Base-by-base conservation (phyloP, 2,329 filamentous ascomycete genomes). In the Trichophyton benhamiae region DNA sequence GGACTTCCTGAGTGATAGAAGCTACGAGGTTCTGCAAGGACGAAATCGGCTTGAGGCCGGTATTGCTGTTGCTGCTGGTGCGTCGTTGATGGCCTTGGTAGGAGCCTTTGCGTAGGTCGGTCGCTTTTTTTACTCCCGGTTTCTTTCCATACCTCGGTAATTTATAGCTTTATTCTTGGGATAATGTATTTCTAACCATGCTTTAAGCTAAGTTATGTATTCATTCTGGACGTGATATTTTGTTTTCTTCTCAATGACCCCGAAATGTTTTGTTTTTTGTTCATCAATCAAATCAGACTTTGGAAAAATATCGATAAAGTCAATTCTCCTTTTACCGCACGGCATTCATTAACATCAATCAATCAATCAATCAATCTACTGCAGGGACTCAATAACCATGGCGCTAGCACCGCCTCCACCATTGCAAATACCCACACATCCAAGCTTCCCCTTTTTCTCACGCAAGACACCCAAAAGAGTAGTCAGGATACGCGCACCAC, bases 351-450 rank as follows among this genome's bases (percentile, higher is more conserved):
- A 36, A 55, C 7, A 20, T 27, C 15, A 25, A 33, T 33, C 27
- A 27, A 27, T n/a, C 33, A 46, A 13, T 15, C 15, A n/a, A n/a
- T 44, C 11, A 9, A 58, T 42, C 71, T 70, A 77, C 61, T 74
- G 69, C 65, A 79, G 67, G 55, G 72, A 75, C 81, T 99, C 94
- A 70, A 99, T 84, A 65, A 99, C 89, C 67, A 99, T 79, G 62
- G 94, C 94, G 70, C 89, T 95, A 63, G 94, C 94, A 74, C 94
- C 94, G 69, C 94, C 94, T 62, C 94, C 94, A 67, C 94, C 94
- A 76, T 99, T 99, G 85, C 94, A 99, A 72, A 99, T 97, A 71
- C 89, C 94, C 44, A 89, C 92, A 71, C 86, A 88, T 62, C 94
- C 94, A 74, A 97, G 86, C 86, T 95, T 96, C 71, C 85, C 91